A percentile compares a stretch with the other conserved stretches of the same genome.
phyloP scores from a whole-genome alignment of 2,329 filamentous ascomycete genomes.

The Monilinia aucupariae region DNA sequence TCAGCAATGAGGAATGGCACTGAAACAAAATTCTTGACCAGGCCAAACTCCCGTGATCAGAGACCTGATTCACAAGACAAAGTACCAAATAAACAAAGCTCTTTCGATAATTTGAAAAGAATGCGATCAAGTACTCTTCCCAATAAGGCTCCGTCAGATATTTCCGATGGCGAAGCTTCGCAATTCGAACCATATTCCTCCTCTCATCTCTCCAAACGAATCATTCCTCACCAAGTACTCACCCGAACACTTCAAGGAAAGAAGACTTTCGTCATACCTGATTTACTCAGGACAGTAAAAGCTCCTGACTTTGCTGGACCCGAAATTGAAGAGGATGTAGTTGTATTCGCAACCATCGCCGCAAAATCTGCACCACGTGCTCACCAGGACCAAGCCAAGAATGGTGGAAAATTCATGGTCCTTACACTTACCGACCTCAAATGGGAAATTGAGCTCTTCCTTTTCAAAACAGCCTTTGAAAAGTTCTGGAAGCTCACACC shows the following conservation, averaged over 20 bases:
- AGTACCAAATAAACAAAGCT: neutral
- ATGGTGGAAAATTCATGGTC: slow-evolving; percentile 83
- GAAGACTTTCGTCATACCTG: slow-evolving; percentile 70
- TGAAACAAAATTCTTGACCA: slow-evolving; percentile 12
- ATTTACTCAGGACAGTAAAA: slow-evolving; percentile 75
- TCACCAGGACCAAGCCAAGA: slow-evolving; percentile 48
- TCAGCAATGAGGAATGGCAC: slow-evolving; percentile 11
- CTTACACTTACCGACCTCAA: slow-evolving; percentile 81
- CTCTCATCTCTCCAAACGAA: slow-evolving; percentile 74
- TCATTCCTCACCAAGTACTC: slow-evolving; percentile 75
- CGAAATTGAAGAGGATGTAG: slow-evolving; percentile 77
- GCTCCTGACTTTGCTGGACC: slow-evolving; percentile 77
- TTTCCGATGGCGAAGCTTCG: slow-evolving; percentile 47
- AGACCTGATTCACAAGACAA: slow-evolving; percentile 9
- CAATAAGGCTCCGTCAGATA: slow-evolving; percentile 26
- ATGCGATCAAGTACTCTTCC: slow-evolving; percentile 28
- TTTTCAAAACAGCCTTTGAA: slow-evolving; percentile 86
- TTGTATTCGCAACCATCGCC: slow-evolving; percentile 82
- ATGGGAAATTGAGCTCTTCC: slow-evolving; percentile 84
- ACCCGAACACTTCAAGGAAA: slow-evolving; percentile 74
- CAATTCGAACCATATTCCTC: slow-evolving; percentile 83
- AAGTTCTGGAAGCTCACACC: slow-evolving; percentile 90
- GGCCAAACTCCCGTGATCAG: slow-evolving; percentile 5
- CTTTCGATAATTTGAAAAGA: slow-evolving; percentile 2
- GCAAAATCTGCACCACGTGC: slow-evolving; percentile 76